These are phyloP conservation scores for Tripidium arundinaceum DNA, from an alignment of 202 grass and related monocot species.

Conservation along the genomic window DNA sequence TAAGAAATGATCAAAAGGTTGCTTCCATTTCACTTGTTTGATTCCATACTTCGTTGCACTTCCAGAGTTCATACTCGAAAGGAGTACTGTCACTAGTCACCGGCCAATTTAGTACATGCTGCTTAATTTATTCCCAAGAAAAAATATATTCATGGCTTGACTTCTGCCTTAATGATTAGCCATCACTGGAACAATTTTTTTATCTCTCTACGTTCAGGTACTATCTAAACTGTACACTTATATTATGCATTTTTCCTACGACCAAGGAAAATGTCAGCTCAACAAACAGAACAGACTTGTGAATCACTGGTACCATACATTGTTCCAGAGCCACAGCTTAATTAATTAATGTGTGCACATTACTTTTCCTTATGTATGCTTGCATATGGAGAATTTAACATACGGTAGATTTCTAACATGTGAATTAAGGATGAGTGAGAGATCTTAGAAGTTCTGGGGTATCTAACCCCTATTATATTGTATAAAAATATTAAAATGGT, in stretches of 20 bases:
- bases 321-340: slow-evolving; percentile 3
- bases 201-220: background rate
- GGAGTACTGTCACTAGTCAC: background rate
- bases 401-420: slow-evolving; percentile 4
- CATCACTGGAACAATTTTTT: background rate
- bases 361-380: background rate
- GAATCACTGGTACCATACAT: slow-evolving; percentile 11
- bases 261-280: slow-evolving; percentile 24
- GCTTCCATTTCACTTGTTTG: slow-evolving; percentile 35
- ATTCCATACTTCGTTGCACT: background rate
- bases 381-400: background rate
- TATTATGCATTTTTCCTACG: background rate
- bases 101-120: background rate
- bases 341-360: background rate
- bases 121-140: background rate
- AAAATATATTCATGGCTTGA: slow-evolving; percentile 3
- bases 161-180: slow-evolving; percentile 28
- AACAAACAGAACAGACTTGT: slow-evolving; percentile 22
- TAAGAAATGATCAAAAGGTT: slow-evolving; percentile 40
- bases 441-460: background rate
- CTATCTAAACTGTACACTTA: slow-evolving; percentile 9
- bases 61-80: slow-evolving; percentile 30
- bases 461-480: background rate
- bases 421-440: background rate
- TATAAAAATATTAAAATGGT: background rate